Base-by-base conservation (phyloP, 148 eudicot species). In the Nepenthes gracilis region DNA sequence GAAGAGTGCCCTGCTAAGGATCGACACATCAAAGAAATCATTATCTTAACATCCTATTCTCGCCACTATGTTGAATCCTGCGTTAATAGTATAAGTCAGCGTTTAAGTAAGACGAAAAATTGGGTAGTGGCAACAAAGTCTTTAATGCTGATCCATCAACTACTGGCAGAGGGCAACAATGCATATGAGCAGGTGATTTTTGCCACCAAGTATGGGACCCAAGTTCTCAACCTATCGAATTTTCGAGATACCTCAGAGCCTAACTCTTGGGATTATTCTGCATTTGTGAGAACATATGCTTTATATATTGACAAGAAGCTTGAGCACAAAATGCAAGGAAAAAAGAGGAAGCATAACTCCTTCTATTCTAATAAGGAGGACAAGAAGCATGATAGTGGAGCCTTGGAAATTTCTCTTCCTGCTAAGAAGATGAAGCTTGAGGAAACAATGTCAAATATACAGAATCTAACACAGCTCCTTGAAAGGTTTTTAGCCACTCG, bases 91-190 rank as follows among this genome's bases (percentile, higher is more conserved):
- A 77, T 93, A 10, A 73, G 89, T 0, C 59, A 78, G 33, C 87
- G 99, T 9, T 84, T 89, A 6, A 75, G 45, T 85, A 89, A 83
- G 75, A 93, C 95, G 36, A 74, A 65, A 34, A 86, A 84, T 43
- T 93, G 97, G 99, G 77, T 86, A 8, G 99, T 93, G 52, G 99
- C 99, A 32, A 54, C 89, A 9, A 93, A 93, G 72, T 55, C 83
- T 1, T 70, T 89, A 12, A 82, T 93, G 80, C 56, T 93, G 57
- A 65, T 89, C 63, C 96, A 89, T 10, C 70, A 85, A 23, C 71
- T 93, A 9, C 76, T 93, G 11, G 23, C 33, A 0, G 99, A 89
- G 13, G 99, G 95, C 9, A 92, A 84, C 65, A 75, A 80, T 0
- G 71, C 85, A 0, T 93, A 72, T 40, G 92, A 82, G 71, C 77